Base-by-base conservation (phyloP, 129 eudicot species). In the Flaveria trinervia region DNA sequence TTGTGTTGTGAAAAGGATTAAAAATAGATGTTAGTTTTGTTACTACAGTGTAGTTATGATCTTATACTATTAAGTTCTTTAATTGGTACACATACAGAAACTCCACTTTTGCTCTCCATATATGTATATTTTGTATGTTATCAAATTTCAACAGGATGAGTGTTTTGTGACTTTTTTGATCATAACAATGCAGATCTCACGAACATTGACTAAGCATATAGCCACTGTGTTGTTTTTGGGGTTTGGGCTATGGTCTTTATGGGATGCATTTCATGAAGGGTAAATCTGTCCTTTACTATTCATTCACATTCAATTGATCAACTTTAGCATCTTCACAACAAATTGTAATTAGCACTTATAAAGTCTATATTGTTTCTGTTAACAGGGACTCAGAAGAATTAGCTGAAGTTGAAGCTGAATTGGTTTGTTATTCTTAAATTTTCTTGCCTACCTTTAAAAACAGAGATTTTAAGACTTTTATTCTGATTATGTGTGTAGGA, bases 181-280 rank as follows among this genome's bases (percentile, higher is more conserved):
- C 28, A 28, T 74, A 23, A 71, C 68, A 33, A 49, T 80, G 85
- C 97, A 94, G 98, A 89, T 94, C 57, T 83, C 98, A 0, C 88
- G 96, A 50, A 84, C 88, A 74, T 85, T 84, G 83, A 87, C 97
- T 72, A 96, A 94, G 82, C 98, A 94, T 72, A 84, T 91, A 52
- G 88, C 98, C 71, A 94, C 98, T n/a, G 26, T 94, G n/a, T 83
- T 94, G 81, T 94, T 94, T 83, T 86, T 91, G 72, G 98, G 89
- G 25, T 94, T 93, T 65, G 98, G 98, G 33, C 46, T 93, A 25
- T 94, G 98, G 98, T 93, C 98, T 72, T 79, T 93, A 49, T 93
- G 98, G 98, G 98, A 93, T 82, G 98, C 93, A 51, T 89, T 89
- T 82, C 81, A 86, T 23, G 96, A 83, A 66, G 96, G 96, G 96